These are phyloP conservation scores for Trypanosoma boissoni DNA, from an alignment of 208 protist species.

Conservation along the genomic window DNA sequence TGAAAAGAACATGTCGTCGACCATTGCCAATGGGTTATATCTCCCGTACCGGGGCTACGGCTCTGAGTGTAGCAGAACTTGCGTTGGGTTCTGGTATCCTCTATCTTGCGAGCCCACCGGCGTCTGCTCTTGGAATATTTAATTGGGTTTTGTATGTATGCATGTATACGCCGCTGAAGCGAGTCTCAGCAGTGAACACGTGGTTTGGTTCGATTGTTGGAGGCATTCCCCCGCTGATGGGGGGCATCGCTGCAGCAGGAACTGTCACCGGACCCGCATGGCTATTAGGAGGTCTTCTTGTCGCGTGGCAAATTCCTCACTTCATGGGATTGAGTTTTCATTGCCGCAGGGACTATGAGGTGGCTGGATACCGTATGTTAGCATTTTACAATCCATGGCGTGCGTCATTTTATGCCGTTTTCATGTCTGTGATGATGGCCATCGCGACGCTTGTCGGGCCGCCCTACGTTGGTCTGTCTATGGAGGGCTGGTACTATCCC, in stretches of 20 bases:
- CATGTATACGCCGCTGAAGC: conserved; percentile 90
- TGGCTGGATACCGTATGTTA: conserved; percentile 90
- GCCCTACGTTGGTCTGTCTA: conserved; percentile 33
- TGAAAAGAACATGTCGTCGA: conserved; percentile 89
- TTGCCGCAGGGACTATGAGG: conserved; percentile 87
- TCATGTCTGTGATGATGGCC: conserved; percentile 71
- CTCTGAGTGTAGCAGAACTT: conserved; percentile 50
- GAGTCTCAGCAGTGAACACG: conserved; percentile 81
- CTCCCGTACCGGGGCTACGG: conserved; percentile 32
- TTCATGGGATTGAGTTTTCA: conserved; percentile 90
- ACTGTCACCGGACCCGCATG: conserved; percentile 46
- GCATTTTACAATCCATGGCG: conserved; percentile 81
- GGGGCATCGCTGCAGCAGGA: conserved; percentile 63
- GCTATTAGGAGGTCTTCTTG: conserved; percentile 74
- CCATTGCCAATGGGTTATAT: conserved; percentile 80
- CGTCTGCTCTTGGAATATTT: conserved; percentile 58
- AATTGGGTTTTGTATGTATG: conserved; percentile 88
- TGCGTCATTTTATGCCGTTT: conserved; percentile 82
- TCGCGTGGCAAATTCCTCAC: conserved; percentile 92
- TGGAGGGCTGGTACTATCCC: conserved; percentile 81
- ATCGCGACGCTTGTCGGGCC: conserved; percentile 58
- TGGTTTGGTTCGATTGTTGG: conserved; percentile 91
- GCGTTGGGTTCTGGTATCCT: conserved; percentile 67
- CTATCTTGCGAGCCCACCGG: conserved; percentile 50
- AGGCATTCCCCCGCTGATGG: conserved; percentile 90